phyloP scores from a whole-genome alignment of 306 rosid genomes.

The Lathyrus oleraceus region DNA sequence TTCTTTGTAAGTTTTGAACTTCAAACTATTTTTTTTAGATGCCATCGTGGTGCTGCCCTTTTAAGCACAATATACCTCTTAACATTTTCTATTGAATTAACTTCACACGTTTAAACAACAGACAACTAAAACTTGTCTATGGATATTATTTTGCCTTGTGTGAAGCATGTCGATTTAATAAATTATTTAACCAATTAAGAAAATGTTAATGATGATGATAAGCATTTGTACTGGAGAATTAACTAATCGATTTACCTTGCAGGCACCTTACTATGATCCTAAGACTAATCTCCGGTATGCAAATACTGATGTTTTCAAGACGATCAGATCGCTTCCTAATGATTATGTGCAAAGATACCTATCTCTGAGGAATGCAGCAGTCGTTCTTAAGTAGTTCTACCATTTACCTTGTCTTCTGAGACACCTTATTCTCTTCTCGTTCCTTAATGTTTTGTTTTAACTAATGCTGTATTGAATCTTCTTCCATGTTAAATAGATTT shows the following conservation, averaged over 20 bases:
- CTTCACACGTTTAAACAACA: conserved; percentile 2
- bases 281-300: conserved; percentile 87
- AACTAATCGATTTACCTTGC: conserved; percentile 38
- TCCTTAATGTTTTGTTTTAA: background rate
- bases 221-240: conserved; percentile 5
- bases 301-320: conserved; percentile 80
- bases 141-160: background rate
- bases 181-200: background rate
- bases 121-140: background rate
- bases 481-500: conserved; percentile 17
- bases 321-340: conserved; percentile 74
- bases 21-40: conserved; percentile 10
- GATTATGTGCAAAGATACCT: conserved; percentile 87
- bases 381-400: conserved; percentile 63
- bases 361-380: conserved; percentile 79
- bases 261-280: conserved; percentile 94
- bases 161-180: conserved; percentile 1
- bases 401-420: background rate
- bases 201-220: background rate
- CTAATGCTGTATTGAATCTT: background rate
- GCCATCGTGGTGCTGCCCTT: background rate
- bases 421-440: background rate
- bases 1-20: conserved; percentile 16
- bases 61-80: background rate
- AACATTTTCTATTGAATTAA: background rate